These are phyloP conservation scores for Cnidoscolus chayamansa DNA, from an alignment of 441 rosid genomes.

Conservation along the genomic window DNA sequence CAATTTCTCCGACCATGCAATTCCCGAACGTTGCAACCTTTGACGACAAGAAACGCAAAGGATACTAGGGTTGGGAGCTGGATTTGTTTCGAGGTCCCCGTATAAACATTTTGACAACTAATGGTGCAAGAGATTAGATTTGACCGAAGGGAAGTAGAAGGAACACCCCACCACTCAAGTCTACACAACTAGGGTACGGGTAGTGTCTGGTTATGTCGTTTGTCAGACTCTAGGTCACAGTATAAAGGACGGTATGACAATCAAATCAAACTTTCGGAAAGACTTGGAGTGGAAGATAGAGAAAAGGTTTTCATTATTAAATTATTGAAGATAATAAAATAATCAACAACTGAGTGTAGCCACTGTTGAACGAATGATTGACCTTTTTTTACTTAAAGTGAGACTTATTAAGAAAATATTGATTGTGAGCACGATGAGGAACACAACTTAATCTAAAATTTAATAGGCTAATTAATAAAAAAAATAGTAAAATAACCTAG, in stretches of 20 bases:
- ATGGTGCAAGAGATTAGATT: neutral
- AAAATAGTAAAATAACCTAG: neutral
- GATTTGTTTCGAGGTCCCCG: neutral
- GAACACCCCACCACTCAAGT: neutral
- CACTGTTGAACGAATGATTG: too few species aligned
- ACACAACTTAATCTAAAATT: too few species aligned
- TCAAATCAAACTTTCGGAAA: conserved; percentile 34
- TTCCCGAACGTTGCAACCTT: too few species aligned
- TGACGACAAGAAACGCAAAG: too few species aligned
- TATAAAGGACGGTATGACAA: conserved; percentile 36
- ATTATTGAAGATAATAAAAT: neutral
- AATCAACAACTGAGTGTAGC: too few species aligned
- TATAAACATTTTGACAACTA: neutral
- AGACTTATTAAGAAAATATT: too few species aligned
- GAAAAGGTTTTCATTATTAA: neutral
- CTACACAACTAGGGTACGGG: neutral
- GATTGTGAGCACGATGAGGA: too few species aligned
- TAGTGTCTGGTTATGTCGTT: conserved; percentile 40
- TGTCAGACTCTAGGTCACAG: conserved; percentile 34
- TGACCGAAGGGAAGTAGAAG: neutral
- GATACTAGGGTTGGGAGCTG: neutral
- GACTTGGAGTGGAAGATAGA: neutral
- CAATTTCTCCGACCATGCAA: too few species aligned
- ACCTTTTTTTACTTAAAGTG: too few species aligned
- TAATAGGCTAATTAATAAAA: too few species aligned